These are phyloP conservation scores for Fusarium cicatricum DNA, from an alignment of 2,329 filamentous ascomycete genomes.

Conservation along the genomic window DNA sequence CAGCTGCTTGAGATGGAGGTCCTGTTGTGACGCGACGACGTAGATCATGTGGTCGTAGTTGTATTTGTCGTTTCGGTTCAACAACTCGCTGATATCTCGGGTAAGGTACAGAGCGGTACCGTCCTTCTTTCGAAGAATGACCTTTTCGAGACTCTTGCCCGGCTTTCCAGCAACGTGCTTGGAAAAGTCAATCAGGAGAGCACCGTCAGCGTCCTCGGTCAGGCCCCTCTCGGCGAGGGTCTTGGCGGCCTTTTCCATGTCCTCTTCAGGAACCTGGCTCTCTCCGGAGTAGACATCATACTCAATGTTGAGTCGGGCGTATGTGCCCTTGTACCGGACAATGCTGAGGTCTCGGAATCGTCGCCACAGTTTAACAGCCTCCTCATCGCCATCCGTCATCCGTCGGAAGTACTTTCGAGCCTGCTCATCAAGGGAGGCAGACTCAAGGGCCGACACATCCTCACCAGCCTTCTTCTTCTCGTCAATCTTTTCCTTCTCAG, in stretches of 20 bases:
- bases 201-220: slow-evolving; percentile 74
- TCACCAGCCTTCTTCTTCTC: slow-evolving; percentile 62
- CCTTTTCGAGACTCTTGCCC: slow-evolving; percentile 74
- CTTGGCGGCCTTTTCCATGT: slow-evolving; percentile 70
- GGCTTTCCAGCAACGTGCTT: slow-evolving; percentile 72
- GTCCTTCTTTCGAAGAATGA: slow-evolving; percentile 76
- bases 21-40: slow-evolving; percentile 76
- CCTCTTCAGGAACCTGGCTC: slow-evolving; percentile 72
- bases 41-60: slow-evolving; percentile 83
- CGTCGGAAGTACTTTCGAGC: slow-evolving; percentile 76
- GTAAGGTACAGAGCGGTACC: slow-evolving; percentile 82
- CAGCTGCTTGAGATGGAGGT: slow-evolving; percentile 76
- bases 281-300: slow-evolving; percentile 79
- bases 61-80: slow-evolving; percentile 70
- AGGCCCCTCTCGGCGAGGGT: slow-evolving; percentile 71
- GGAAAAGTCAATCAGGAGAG: slow-evolving; percentile 75
- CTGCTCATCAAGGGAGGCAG: slow-evolving; percentile 73
- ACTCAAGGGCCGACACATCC: slow-evolving; percentile 57
- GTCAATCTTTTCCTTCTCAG: slow-evolving; percentile 73
- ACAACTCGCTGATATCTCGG: slow-evolving; percentile 77
- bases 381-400: slow-evolving; percentile 73
- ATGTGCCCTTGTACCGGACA: slow-evolving; percentile 71
- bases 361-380: slow-evolving; percentile 69
- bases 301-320: slow-evolving; percentile 73
- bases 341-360: slow-evolving; percentile 74